Evolutionary conservation across 345 rosid species (phyloP).

Genomic region (Euphorbia tirucalli): DNA sequence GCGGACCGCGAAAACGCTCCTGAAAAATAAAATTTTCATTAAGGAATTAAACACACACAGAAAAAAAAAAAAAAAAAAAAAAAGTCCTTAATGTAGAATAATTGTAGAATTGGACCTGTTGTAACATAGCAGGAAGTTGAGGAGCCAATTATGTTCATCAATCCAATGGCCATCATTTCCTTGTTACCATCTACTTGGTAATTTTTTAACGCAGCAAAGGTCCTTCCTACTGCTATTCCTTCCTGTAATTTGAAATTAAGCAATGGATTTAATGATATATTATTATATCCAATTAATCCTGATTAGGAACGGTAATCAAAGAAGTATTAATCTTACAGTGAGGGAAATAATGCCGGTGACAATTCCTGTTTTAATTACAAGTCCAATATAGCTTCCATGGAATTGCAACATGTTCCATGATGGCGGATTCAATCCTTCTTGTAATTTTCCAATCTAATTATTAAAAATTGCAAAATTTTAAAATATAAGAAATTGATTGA

Average conservation of each 20-base stretch:
- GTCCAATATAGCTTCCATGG: conserved; percentile 66
- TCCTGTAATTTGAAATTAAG: conserved; percentile 52
- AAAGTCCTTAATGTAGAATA: no score
- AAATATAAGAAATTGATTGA: neutral
- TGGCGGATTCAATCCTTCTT: conserved; percentile 89
- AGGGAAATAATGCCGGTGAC: conserved; percentile 91
- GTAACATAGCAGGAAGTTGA: conserved; percentile 94
- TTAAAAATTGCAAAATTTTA: neutral
- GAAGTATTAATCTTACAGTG: conserved; percentile 57
- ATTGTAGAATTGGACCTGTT: conserved; percentile 36
- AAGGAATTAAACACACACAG: neutral
- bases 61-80: no score
- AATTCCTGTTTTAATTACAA: conserved; percentile 72
- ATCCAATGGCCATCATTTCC: conserved; percentile 96
- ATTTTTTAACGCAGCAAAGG: conserved; percentile 83
- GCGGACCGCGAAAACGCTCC: conserved; percentile 97
- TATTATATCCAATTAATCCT: no score
- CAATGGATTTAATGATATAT: neutral
- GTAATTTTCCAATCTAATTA: conserved; percentile 72
- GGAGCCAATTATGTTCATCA: conserved; percentile 93
- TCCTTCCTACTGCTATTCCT: conserved; percentile 97
- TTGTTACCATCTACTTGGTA: conserved; percentile 96
- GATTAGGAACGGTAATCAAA: neutral
- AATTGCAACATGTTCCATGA: conserved; percentile 88
- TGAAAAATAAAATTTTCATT: conserved; percentile 15